Evolutionary conservation across 208 protist species (phyloP).

Genomic region (Leptomonas seymouri): DNA sequence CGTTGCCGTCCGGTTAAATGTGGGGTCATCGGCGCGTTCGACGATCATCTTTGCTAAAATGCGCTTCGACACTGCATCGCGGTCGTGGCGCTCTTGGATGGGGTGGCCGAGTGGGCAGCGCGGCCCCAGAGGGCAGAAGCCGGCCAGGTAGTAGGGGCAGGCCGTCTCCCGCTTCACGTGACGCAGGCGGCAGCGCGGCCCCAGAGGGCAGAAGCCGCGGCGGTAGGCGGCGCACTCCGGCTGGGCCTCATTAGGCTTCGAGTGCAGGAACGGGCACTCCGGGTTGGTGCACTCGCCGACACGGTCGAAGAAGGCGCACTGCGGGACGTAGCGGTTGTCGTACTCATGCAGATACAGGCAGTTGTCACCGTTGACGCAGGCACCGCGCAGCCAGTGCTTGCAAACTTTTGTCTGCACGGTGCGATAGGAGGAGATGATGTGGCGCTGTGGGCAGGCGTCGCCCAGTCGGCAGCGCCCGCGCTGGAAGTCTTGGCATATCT

Average conservation of each 20-base stretch:
- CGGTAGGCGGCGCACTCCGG: constrained; percentile 89
- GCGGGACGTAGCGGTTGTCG: constrained; percentile 94
- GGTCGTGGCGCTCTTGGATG: constrained; percentile 81
- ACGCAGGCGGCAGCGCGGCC: constrained; percentile 89
- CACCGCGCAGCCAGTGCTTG: constrained; percentile 97
- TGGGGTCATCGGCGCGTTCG: constrained; percentile 67
- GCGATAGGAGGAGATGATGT: constrained; percentile 78
- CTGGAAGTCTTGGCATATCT: constrained; percentile 95
- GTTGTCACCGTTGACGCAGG: constrained; percentile 96
- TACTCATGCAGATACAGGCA: constrained; percentile 98
- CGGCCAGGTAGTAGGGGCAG: constrained; percentile 94
- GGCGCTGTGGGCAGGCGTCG: constrained; percentile 93
- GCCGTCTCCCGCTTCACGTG: constrained; percentile 70
- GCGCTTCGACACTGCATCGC: constrained; percentile 68
- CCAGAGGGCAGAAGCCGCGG: constrained; percentile 90
- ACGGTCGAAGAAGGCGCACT: constrained; percentile 96
- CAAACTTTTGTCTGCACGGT: constrained; percentile 92
- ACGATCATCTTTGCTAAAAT: constrained; percentile 68
- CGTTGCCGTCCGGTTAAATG: constrained; percentile 74
- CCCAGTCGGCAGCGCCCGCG: constrained; percentile 94
- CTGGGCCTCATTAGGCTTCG: constrained; percentile 79
- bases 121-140: constrained; percentile 96
- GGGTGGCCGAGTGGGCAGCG: constrained; percentile 94
- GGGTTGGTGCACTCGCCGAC: constrained; percentile 96
- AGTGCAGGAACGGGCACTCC: constrained; percentile 96